Conservation (phyloP, 2,329 filamentous ascomycete genomes). For the Aurifilum marmelostoma region DNA sequence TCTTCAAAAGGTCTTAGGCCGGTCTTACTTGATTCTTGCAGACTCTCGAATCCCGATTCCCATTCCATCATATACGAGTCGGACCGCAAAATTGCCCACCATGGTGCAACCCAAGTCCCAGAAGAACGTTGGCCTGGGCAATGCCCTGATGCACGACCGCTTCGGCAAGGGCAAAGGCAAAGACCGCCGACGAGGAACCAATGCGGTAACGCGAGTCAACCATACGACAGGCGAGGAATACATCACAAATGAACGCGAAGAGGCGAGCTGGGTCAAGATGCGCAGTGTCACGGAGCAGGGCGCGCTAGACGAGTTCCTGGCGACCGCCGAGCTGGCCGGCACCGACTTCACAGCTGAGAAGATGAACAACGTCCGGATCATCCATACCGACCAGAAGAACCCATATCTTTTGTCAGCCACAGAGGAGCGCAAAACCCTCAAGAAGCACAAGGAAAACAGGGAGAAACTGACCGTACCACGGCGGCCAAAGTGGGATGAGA, state of each 20-base stretch:
- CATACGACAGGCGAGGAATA: slow-evolving; percentile 86
- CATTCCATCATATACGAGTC: not conserved
- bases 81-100: slow-evolving; percentile 34
- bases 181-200: slow-evolving; percentile 71
- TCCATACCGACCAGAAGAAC: slow-evolving; percentile 94
- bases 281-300: slow-evolving; percentile 97
- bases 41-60: not conserved
- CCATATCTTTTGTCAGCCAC: slow-evolving; percentile 85
- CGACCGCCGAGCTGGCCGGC: slow-evolving; percentile 93
- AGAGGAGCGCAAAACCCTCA: slow-evolving; percentile 77
- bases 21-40: not conserved
- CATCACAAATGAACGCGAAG: slow-evolving; percentile 85
- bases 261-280: slow-evolving; percentile 99
- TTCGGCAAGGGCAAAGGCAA: slow-evolving; percentile 90
- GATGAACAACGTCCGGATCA: slow-evolving; percentile 98
- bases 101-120: slow-evolving; percentile 85
- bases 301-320: slow-evolving; percentile 93
- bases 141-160: slow-evolving; percentile 97
- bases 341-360: slow-evolving; percentile 99
- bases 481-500: slow-evolving; percentile 84
- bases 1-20: not conserved
- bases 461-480: slow-evolving; percentile 83
- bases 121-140: slow-evolving; percentile 91
- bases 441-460: slow-evolving; percentile 83
- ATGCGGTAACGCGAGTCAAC: slow-evolving; percentile 67